Base-by-base conservation (phyloP, 305 asterid genomes). In the Coffea humblotiana region DNA sequence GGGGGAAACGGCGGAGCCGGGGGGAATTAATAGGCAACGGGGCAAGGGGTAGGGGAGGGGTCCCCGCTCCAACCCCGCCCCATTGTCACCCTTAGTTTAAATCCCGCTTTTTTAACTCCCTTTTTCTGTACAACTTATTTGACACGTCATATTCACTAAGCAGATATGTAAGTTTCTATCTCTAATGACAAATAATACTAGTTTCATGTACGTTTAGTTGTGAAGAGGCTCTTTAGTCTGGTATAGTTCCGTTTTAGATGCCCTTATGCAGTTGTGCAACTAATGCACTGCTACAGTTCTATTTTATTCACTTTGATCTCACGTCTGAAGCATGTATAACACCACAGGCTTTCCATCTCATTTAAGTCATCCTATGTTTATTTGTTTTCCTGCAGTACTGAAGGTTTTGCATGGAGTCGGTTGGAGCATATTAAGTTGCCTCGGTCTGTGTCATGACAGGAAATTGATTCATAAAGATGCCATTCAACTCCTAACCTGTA, bases 401-500 rank as follows among this genome's bases (percentile, higher is more conserved):
- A 8, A 14, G 29, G 7, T 32, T 45, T n/a, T 75, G 56, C 60
- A 76, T 4, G 66, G 29, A 66, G 23, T 69, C 16, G 83, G 80
- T 9, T 81, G 83, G 83, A 32, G 58, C 16, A 67, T 75, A 19
- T 19, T 81, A 40, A 81, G 83, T 76, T 58, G 77, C 80, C 43
- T 76, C 0, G 79, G 83, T 81, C 27, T 27, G 77, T 75, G 18
- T 32, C 8, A 2, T 37, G 74, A 81, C 76, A 79, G 77, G 43
- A 87, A 87, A 64, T 37, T 81, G 79, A 80, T 83, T 16, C 82
- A 85, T 32, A 80, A 56, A 29, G 83, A 87, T 74, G 83, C 85
- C 40, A 66, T 73, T 6, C 54, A 81, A 32, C 83, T 85, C 47
- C 71, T 87, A 21, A 66, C 61, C 23, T 60, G 83, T 71, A 81